Evolutionary conservation across 352 stramenopile genomes (phyloP).

Genomic region (Hyaloperonospora brassicae): DNA sequence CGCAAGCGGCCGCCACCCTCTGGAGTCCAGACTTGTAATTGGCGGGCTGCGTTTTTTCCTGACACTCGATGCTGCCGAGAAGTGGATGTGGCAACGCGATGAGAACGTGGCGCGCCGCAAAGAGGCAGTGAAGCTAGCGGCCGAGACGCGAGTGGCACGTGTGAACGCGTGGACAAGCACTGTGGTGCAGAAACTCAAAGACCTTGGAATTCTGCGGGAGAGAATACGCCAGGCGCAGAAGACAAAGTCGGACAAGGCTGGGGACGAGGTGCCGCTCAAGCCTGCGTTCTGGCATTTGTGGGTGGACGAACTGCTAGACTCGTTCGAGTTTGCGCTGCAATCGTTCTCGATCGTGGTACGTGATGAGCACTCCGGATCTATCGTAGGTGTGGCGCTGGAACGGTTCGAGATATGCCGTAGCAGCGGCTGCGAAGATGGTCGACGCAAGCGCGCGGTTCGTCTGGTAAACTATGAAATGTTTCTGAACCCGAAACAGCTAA

Average conservation of each 20-base stretch:
- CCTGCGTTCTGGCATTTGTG: constrained; percentile 50
- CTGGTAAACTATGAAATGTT: constrained; percentile 64
- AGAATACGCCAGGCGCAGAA: constrained; percentile 29
- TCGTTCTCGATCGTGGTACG: constrained; percentile 46
- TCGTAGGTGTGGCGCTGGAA: constrained; percentile 51
- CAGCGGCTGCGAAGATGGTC: constrained; percentile 16
- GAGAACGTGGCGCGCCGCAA: constrained; percentile 55
- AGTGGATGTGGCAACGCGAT: constrained; percentile 67
- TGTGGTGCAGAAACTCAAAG: constrained; percentile 57
- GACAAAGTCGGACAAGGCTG: constrained; percentile 8
- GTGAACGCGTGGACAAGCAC: constrained; percentile 51
- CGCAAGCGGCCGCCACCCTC: constrained; percentile 10
- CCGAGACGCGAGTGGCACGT: constrained; percentile 34
- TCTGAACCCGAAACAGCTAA: constrained; percentile 39
- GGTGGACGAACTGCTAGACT: constrained; percentile 64
- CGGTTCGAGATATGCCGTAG: constrained; percentile 51
- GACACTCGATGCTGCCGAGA: constrained; percentile 52
- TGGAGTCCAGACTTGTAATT: constrained; percentile 50
- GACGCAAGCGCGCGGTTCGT: constrained; percentile 40
- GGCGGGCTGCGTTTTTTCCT: constrained; percentile 46
- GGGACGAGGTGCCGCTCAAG: constrained; percentile 10
- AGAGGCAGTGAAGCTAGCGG: constrained; percentile 49
- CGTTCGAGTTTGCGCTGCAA: constrained; percentile 47
- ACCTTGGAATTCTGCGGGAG: constrained; percentile 33
- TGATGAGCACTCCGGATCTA: constrained; percentile 47